A percentile compares a stretch with the other conserved stretches of the same genome.
These are phyloP conservation scores for Aspergillus ochraceus DNA, from an alignment of 2,329 filamentous ascomycete species.

Conservation along the genomic window DNA sequence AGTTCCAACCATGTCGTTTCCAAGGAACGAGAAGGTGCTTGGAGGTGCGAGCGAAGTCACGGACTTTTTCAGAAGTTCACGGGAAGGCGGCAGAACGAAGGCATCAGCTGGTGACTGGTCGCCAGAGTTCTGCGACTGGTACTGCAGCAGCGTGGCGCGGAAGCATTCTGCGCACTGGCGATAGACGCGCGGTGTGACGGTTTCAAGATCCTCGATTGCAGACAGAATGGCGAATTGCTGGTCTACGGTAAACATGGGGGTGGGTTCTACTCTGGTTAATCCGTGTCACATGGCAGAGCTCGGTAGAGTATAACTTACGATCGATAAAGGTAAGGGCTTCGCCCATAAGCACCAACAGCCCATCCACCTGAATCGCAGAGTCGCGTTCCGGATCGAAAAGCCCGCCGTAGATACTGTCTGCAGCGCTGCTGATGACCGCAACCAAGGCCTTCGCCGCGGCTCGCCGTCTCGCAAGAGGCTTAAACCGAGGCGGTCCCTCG, in stretches of 20 bases:
- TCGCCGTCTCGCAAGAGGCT: slow-evolving; percentile 62
- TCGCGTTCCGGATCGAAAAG: slow-evolving; percentile 79
- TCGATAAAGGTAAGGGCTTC: slow-evolving; percentile 79
- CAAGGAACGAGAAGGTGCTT: slow-evolving; percentile 68
- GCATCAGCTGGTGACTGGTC: slow-evolving; percentile 17
- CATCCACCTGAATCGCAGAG: slow-evolving; percentile 84
- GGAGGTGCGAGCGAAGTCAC: slow-evolving; percentile 55
- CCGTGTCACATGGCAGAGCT: neutral
- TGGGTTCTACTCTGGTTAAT: slow-evolving; percentile 47
- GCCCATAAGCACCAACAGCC: slow-evolving; percentile 77
- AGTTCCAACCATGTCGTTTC: slow-evolving; percentile 67
- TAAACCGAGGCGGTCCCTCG: slow-evolving; percentile 44
- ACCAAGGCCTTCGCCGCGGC: slow-evolving; percentile 73
- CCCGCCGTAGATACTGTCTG: slow-evolving; percentile 88
- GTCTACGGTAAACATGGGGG: slow-evolving; percentile 62
- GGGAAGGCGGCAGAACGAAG: slow-evolving; percentile 47
- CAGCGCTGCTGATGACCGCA: slow-evolving; percentile 81
- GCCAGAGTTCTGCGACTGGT: slow-evolving; percentile 55
- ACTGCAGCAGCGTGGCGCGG: slow-evolving; percentile 70
- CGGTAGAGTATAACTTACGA: slow-evolving; percentile 37
- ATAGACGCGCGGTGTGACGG: slow-evolving; percentile 71
- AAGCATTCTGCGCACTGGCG: slow-evolving; percentile 77
- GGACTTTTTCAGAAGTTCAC: slow-evolving; percentile 67
- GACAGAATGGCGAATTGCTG: slow-evolving; percentile 76
- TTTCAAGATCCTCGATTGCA: slow-evolving; percentile 76